These are phyloP conservation scores for Fibroporia radiculosa DNA, from an alignment of 768 basidiomycete species.

Conservation along the genomic window DNA sequence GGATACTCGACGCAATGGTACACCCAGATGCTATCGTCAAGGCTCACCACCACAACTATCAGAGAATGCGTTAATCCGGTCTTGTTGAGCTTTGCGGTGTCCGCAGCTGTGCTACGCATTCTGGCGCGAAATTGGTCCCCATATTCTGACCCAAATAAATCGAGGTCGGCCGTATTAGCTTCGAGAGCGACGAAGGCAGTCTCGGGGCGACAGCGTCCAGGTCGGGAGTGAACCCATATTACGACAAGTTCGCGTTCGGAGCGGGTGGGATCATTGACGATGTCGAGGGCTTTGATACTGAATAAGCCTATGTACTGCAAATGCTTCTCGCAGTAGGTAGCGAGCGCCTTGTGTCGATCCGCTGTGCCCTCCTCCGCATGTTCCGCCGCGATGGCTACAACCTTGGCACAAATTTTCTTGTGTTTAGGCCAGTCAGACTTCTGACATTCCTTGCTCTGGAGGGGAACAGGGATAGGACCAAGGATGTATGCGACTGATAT, in stretches of 20 bases:
- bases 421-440: neutral
- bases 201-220: neutral
- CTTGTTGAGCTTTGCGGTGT: neutral
- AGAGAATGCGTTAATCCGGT: neutral
- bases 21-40: neutral
- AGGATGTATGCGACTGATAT: too few relatives aligned
- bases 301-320: neutral
- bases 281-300: neutral
- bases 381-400: neutral
- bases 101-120: neutral
- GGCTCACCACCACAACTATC: neutral
- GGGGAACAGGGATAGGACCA: neutral
- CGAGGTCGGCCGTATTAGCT: neutral
- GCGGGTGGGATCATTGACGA: neutral
- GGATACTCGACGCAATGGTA: too few relatives aligned
- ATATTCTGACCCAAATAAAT: neutral
- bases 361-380: neutral
- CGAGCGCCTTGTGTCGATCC: neutral
- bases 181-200: neutral
- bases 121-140: neutral
- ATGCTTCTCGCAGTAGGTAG: neutral
- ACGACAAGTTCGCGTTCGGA: neutral
- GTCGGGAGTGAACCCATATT: neutral
- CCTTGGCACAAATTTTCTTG: neutral
- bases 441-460: constrained; percentile 3